Conservation (phyloP, 2,329 filamentous ascomycete genomes). For the Tolypocladium tropicale region DNA sequence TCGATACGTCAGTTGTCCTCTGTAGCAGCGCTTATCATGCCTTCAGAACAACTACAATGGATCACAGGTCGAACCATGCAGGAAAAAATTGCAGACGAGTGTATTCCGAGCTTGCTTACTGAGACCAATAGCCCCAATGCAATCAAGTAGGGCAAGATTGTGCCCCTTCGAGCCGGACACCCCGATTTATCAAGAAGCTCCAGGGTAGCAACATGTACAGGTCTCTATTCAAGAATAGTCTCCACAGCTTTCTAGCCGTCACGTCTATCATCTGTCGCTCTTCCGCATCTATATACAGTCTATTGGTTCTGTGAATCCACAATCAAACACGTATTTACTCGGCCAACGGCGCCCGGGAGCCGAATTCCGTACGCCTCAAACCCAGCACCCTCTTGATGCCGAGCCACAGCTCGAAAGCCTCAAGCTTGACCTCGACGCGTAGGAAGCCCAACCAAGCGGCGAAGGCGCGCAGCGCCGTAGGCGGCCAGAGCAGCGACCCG, state of each 20-base stretch:
- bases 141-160: not conserved
- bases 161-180: too few relatives aligned
- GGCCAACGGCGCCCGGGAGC: conserved; percentile 10
- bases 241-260: not conserved
- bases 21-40: too few relatives aligned
- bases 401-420: conserved; percentile 53
- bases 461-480: conserved; percentile 42
- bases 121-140: too few relatives aligned
- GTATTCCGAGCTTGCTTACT: too few relatives aligned
- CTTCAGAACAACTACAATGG: too few relatives aligned
- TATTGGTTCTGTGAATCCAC: conserved; percentile 1
- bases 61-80: too few relatives aligned
- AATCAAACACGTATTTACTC: conserved; percentile 2
- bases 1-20: too few relatives aligned
- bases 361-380: conserved; percentile 16
- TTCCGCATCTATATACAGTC: conserved; percentile 7
- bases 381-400: conserved; percentile 38
- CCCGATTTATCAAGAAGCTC: not conserved
- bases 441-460: conserved; percentile 48
- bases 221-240: not conserved
- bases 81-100: too few relatives aligned
- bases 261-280: not conserved
- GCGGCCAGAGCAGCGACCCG: conserved; percentile 49
- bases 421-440: conserved; percentile 52
- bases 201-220: not conserved